Evolutionary conservation across 2,329 filamentous ascomycete species (phyloP).

Genomic region (Xylariaceae sp.): DNA sequence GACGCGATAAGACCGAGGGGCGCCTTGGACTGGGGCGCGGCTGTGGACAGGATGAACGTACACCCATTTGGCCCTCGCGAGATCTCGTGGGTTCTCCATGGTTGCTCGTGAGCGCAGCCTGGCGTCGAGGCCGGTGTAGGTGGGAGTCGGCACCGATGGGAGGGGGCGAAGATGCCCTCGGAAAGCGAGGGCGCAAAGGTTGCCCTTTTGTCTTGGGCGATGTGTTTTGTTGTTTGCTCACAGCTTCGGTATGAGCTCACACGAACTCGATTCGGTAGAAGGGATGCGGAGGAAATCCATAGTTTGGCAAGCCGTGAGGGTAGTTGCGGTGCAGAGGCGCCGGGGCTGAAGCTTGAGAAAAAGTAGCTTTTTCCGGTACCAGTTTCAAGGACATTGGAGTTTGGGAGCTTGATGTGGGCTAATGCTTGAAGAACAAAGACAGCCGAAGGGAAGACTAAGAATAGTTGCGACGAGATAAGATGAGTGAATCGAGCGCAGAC

Average conservation of each 20-base stretch:
- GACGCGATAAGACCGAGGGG: too few relatives aligned
- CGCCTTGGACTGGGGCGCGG: too few relatives aligned
- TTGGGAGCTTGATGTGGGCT: constrained; percentile 3
- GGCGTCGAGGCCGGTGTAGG: too few relatives aligned
- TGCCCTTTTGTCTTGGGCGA: constrained; percentile 11
- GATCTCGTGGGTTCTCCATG: constrained; percentile 24
- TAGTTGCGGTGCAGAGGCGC: constrained; percentile 16
- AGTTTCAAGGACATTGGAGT: constrained; percentile 27
- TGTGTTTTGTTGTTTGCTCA: constrained; percentile 21
- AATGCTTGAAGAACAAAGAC: background rate
- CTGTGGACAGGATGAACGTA: too few relatives aligned
- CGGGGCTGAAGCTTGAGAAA: constrained; percentile 9
- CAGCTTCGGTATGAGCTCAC: constrained; percentile 27
- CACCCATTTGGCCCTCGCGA: constrained; percentile 23
- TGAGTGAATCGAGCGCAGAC: constrained; percentile 4
- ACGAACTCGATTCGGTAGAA: constrained; percentile 24
- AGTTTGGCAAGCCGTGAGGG: constrained; percentile 21
- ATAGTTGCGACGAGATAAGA: constrained; percentile 3
- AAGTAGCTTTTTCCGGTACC: constrained; percentile 20
- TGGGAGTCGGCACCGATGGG: background rate
- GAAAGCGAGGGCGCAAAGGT: constrained; percentile 13
- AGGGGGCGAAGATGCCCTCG: constrained; percentile 1
- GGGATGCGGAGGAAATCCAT: constrained; percentile 27
- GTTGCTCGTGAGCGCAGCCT: background rate
- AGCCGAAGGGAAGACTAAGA: constrained; percentile 6